phyloP scores from a whole-genome alignment of 257 asterid genomes.

The Capsicum chinense region DNA sequence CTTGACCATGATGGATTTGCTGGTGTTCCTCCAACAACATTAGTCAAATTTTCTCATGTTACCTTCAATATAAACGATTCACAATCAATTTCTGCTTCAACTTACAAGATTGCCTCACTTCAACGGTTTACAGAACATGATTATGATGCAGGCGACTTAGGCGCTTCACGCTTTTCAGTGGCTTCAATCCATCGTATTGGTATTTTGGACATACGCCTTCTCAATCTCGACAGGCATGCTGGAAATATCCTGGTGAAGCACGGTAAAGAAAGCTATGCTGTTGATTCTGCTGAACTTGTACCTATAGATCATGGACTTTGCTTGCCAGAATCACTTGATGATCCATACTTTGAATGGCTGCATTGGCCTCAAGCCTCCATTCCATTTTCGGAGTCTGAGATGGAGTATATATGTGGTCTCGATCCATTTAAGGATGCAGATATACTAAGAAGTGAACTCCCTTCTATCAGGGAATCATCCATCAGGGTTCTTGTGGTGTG shows the following conservation, averaged over 20 bases:
- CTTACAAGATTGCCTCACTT: conserved; percentile 73
- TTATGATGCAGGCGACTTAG: conserved; percentile 91
- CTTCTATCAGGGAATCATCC: conserved; percentile 74
- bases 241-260: conserved; percentile 87
- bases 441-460: conserved; percentile 63
- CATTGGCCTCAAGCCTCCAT: conserved; percentile 95
- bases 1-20: conserved; percentile 85
- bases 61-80: conserved; percentile 57
- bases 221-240: conserved; percentile 95
- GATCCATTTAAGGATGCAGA: conserved; percentile 86
- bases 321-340: conserved; percentile 89
- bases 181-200: conserved; percentile 81
- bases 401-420: conserved; percentile 66
- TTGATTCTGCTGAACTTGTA: conserved; percentile 71
- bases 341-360: conserved; percentile 95
- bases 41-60: conserved; percentile 75
- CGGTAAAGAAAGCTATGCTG: conserved; percentile 51
- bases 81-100: conserved; percentile 43
- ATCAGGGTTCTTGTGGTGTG: conserved; percentile 80
- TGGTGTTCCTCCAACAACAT: conserved; percentile 88
- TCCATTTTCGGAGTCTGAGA: conserved; percentile 82
- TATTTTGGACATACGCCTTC: conserved; percentile 75
- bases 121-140: conserved; percentile 77
- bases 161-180: conserved; percentile 89
- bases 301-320: conserved; percentile 98